Evolutionary conservation across 1,139 yeast genomes (phyloP), one percentile per base, ranked within the genome.

Genomic region (Blastobotrys illinoisensis): DNA sequence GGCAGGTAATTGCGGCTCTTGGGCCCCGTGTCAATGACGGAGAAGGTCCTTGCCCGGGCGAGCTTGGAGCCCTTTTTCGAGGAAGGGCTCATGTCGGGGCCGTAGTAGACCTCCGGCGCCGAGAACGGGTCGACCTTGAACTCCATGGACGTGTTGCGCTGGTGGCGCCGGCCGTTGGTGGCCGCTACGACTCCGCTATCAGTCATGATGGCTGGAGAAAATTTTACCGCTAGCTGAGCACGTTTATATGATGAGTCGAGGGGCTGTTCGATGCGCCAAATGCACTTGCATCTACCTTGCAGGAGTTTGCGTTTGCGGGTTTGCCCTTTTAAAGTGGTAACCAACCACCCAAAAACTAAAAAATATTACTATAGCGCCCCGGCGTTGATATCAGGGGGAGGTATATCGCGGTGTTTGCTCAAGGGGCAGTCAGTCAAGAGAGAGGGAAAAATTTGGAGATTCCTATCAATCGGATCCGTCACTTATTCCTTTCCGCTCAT

Each of bases 51-150:
- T 11, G 68, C 60, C 16, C 68, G 58, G 9, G 59, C 58, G n/a
- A 62, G 55, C 21, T 57, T 56, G 48, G 52, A 21, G 19, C 60
- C 56, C 54, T 67, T 71, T 13, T 69, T 67, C 44, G 60, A 56
- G n/a, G 79, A 68, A 1, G 86, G 85, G 61, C 82, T 82, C 1
- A 83, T 81, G 18, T 70, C 71, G 1, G 86, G 83, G 3, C 90
- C 88, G 67, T 87, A 87, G 66, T 88, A 88, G 28, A 78, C 75
- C 55, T 86, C 93, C 0, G 95, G 80, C 14, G 74, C 72, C 16
- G 85, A 85, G 61, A 76, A 84, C 0, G 95, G 95, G 66, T 83
- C 86, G 47, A 73, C 44, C 16, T 32, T 32, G 40, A 32, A 36
- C 16, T 51, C 56, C 6, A 32, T 7, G 3, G 56, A 54, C 19